Base-by-base conservation (phyloP, 768 basidiomycete species). In the Boletus rufocinnamomeus region DNA sequence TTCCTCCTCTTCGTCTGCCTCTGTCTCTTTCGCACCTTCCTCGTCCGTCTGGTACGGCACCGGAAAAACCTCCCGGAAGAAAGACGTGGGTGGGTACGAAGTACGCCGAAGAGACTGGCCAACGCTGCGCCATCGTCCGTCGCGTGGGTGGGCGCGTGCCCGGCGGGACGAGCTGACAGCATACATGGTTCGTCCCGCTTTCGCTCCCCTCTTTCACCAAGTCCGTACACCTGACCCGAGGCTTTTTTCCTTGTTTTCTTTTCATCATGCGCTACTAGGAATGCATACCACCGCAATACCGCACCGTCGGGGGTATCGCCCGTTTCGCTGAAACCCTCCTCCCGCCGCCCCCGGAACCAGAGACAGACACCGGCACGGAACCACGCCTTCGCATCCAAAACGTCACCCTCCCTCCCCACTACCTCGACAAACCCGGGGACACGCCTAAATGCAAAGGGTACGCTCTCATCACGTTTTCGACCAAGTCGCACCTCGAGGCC, bases 381-480 rank as follows among this genome's bases (percentile, higher is more conserved):
- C 47, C 56, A 30, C 4, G 46, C 6, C 44, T 67, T 23, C 72
- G 70, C 23, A 66, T 91, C 6, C 85, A 92, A 66, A 61, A 69
- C 38, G 75, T 93, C 43, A 60, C 72, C 2, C 77, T 89, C 28
- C 88, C 86, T 14, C 76, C 82, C 1, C 88, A 91, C 63, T 81
- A 86, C 67, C 79, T 82, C 49, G 88, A 89, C 67, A 77, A 77
- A 52, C 79, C 82, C 16, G 82, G 74, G 2, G 78, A 80, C 27
- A 63, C 73, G 16, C 83, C 87, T 2, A 81, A 79, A 54, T 87
- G 81, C 71, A 92, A 88, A 75, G 88, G 88, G 2, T 93, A 92
- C 60, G 89, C 89, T 0, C 80, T 93, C 30, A 74, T 93, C 54
- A 84, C 84, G 0, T 74, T 93, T 45, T 69, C 76, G 3, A 57